Evolutionary conservation across 805 yeast genomes (phyloP), one percentile per base, ranked within the genome.

Genomic region (Maudiozyma turicensis): DNA sequence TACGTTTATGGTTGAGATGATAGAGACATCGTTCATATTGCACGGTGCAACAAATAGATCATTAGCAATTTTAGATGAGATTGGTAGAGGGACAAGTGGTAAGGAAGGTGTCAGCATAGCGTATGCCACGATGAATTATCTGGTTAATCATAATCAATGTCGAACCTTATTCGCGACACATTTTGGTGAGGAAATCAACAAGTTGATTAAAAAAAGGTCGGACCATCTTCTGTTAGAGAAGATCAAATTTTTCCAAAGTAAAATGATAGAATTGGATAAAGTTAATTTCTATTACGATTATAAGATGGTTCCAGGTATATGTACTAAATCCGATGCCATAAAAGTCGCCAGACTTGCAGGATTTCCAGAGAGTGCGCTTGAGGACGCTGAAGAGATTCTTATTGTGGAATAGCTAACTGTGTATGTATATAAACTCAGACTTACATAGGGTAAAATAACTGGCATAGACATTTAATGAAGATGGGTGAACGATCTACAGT

Each of bases 1-100:
- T n/a, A 88, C 96, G 0, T 89, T 89, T 59, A 86, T 88, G 95
- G 86, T 84, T 13, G 96, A 89, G 58, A 87, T 89, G 95, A 73
- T 82, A 39, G 96, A 89, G 61, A 84, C 95, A 2, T 78, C 87
- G 2, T 67, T 72, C 42, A 87, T 89, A 35, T 62, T 89, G 37
- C 70, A 76, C 38, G 76, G 78, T 41, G 83, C 95, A 8, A 82
- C 93, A 0, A 56, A 69, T 1, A 69, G 74, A 35, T 86, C 96
- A 0, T 68, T 89, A 52, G 85, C 91, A 0, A 80, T 89, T 26
- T 71, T 89, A 49, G 96, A 89, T 65, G 96, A 89, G 59, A 80
- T 89, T 26, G 96, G 96, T 1, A 72, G 96, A 48, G 96, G 96
- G 0, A 89, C 96, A 0, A 84, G 95, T 48, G 82, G 87, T 0